A percentile compares a stretch with the other conserved stretches of the same genome.
Conservation (phyloP, 352 stramenopile genomes). For the Pythium vanterpoolii region DNA sequence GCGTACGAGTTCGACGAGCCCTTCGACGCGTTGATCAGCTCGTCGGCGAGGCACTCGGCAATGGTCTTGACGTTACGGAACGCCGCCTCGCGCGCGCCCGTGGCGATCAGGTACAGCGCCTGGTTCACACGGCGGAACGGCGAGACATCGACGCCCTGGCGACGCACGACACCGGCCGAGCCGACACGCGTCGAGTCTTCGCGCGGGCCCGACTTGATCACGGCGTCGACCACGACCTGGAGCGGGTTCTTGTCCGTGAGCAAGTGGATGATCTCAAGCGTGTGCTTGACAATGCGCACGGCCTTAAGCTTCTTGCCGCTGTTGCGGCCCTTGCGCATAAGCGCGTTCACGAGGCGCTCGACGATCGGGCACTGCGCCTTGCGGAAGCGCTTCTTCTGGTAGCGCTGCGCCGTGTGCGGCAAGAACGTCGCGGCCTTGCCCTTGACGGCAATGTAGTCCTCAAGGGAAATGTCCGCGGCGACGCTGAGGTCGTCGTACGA, state of each 20-base stretch:
- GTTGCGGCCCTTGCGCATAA: slow-evolving; percentile 99
- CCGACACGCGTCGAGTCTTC: slow-evolving; percentile 99
- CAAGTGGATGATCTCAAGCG: slow-evolving; percentile 99
- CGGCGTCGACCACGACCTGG: slow-evolving; percentile 93
- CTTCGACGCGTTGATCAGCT: slow-evolving; percentile 99
- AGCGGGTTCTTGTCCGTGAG: slow-evolving; percentile 99
- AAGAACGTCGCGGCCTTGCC: slow-evolving; percentile 98
- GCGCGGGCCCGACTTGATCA: slow-evolving; percentile 95
- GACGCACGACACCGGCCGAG: slow-evolving; percentile 98
- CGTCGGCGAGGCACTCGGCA: slow-evolving; percentile 98
- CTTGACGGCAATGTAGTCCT: slow-evolving; percentile 99
- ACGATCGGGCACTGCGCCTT: slow-evolving; percentile 99
- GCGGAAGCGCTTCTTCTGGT: slow-evolving; percentile 99
- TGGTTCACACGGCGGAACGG: slow-evolving; percentile 99
- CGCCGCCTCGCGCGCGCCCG: slow-evolving; percentile 95
- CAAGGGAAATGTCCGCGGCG: slow-evolving; percentile 95
- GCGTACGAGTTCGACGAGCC: slow-evolving; percentile 99
- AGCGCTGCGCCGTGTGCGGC: slow-evolving; percentile 98
- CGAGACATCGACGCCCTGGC: slow-evolving; percentile 99
- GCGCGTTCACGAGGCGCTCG: slow-evolving; percentile 95
- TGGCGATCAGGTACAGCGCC: slow-evolving; percentile 98
- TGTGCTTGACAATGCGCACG: slow-evolving; percentile 98
- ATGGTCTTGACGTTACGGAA: slow-evolving; percentile 99
- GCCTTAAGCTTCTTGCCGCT: slow-evolving; percentile 99
- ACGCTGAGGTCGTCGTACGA: slow-evolving; percentile 99